Evolutionary conservation across 225 moss, liverwort and hornwort genomes (phyloP).

Genomic region (Marchantia paleacea): DNA sequence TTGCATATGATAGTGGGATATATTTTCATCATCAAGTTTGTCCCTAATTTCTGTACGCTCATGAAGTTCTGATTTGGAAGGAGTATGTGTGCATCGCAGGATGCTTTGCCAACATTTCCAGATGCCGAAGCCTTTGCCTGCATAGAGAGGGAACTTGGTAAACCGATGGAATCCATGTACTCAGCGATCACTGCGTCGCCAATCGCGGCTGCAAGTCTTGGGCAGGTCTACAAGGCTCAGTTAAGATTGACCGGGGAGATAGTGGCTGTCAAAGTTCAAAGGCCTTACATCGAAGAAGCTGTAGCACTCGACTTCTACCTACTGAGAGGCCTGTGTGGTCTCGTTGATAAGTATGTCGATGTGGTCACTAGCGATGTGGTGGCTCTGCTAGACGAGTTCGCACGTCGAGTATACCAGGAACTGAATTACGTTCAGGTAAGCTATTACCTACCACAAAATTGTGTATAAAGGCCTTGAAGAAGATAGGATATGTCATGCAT

Average conservation of each 20-base stretch:
- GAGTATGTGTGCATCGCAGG: constrained; percentile 40
- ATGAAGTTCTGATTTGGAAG: neutral
- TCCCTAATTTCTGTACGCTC: no score
- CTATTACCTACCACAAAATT: neutral
- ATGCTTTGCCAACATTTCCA: constrained; percentile 95
- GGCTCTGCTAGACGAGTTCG: constrained; percentile 73
- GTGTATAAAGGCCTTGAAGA: no score
- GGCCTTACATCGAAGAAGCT: constrained; percentile 81
- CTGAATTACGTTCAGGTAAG: constrained; percentile 88
- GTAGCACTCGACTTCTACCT: constrained; percentile 94
- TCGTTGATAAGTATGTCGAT: constrained; percentile 75
- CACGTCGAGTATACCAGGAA: constrained; percentile 91
- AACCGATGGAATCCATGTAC: constrained; percentile 67
- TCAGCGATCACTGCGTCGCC: constrained; percentile 77
- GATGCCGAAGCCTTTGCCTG: constrained; percentile 69
- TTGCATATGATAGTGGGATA: no score
- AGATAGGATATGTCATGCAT: no score
- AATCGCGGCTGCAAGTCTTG: constrained; percentile 90
- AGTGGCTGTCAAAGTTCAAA: constrained; percentile 94
- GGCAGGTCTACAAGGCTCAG: constrained; percentile 91
- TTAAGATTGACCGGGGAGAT: constrained; percentile 64
- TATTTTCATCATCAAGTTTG: no score
- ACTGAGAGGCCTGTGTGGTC: constrained; percentile 64
- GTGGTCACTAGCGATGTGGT: constrained; percentile 76
- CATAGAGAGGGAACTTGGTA: constrained; percentile 74